Conservation (phyloP, 306 rosid species). For the Citrullus colocynthis region DNA sequence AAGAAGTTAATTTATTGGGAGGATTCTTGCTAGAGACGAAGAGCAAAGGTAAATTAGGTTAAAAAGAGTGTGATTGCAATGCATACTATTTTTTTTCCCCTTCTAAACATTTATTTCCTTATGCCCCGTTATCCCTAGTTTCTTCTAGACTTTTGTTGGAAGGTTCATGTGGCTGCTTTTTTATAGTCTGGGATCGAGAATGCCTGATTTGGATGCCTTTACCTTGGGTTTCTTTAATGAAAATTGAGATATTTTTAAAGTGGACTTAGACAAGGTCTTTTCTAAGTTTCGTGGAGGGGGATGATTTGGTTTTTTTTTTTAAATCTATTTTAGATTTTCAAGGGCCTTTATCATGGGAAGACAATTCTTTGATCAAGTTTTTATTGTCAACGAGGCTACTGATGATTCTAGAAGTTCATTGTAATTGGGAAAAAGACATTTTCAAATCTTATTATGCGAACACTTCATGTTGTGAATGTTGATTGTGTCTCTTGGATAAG, state of each 20-base stretch:
- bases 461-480: too few species aligned
- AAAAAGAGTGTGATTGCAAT: not conserved
- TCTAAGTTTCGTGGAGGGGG: too few species aligned
- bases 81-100: not conserved
- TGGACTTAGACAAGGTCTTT: not conserved
- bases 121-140: not conserved
- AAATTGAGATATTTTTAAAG: not conserved
- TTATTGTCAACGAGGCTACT: not conserved
- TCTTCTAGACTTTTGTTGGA: not conserved
- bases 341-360: not conserved
- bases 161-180: not conserved
- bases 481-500: too few species aligned
- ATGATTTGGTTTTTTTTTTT: too few species aligned
- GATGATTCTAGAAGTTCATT: too few species aligned
- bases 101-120: not conserved
- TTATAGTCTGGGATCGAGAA: not conserved
- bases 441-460: too few species aligned
- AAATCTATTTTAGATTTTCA: not conserved
- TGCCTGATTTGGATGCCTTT: not conserved
- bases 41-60: not conserved
- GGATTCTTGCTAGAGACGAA: not conserved
- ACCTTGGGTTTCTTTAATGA: not conserved
- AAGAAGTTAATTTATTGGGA: not conserved
- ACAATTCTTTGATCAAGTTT: too few species aligned
- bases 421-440: too few species aligned